Evolutionary conservation across 805 yeast genomes (phyloP).

Genomic region (Tetrapisispora taiwanensis): DNA sequence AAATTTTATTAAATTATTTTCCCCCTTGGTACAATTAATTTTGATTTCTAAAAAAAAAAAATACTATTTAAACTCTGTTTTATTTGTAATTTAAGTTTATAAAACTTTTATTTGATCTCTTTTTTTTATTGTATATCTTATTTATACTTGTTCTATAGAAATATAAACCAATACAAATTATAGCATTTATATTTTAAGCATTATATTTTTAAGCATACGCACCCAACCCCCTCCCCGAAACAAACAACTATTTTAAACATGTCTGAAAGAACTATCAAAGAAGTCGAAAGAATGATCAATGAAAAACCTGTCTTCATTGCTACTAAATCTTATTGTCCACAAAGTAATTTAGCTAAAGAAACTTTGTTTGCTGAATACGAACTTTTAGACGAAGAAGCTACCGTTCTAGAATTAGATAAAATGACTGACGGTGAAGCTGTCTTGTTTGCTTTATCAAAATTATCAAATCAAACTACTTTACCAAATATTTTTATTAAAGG

Average conservation of each 20-base stretch:
- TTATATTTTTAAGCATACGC: too few relatives aligned
- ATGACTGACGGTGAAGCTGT: constrained; percentile 64
- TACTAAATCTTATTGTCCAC: constrained; percentile 67
- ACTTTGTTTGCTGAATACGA: constrained; percentile 31
- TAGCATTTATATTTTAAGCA: too few relatives aligned
- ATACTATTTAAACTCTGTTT: too few relatives aligned
- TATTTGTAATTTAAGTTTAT: too few relatives aligned
- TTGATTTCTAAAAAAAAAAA: too few relatives aligned
- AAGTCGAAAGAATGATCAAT: constrained; percentile 55
- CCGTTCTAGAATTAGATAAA: constrained; percentile 36
- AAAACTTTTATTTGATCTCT: too few relatives aligned
- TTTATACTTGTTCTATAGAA: too few relatives aligned
- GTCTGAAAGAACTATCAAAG: constrained; percentile 34
- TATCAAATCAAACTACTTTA: constrained; percentile 86
- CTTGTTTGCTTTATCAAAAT: constrained; percentile 62
- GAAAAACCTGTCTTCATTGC: constrained; percentile 67
- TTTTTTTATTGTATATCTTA: too few relatives aligned
- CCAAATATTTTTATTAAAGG: constrained; percentile 87
- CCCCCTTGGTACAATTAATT: too few relatives aligned
- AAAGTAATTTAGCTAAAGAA: constrained; percentile 38
- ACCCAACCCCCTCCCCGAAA: too few relatives aligned
- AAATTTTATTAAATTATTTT: too few relatives aligned
- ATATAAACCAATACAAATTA: neutral
- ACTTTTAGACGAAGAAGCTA: constrained; percentile 35
- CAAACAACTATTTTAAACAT: too few relatives aligned